Conservation (phyloP, 1,284 basidiomycete genomes). For the Apiotrichum veenhuisii region DNA sequence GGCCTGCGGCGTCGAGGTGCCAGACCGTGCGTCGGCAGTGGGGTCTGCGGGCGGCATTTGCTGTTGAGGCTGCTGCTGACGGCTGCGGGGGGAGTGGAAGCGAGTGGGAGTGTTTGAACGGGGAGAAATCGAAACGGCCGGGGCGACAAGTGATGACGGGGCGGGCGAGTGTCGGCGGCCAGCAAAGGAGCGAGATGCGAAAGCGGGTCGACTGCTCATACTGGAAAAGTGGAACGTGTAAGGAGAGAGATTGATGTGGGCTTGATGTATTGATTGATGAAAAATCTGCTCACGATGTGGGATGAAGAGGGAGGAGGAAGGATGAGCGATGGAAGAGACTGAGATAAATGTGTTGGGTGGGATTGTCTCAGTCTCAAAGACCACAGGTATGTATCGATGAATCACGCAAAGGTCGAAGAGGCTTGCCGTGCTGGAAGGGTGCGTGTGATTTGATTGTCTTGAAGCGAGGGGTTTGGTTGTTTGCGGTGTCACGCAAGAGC, state of each 20-base stretch:
- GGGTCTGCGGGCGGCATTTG: neutral
- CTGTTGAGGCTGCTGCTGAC: neutral
- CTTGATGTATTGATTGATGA: neutral
- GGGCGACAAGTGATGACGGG: neutral
- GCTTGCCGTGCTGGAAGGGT: too few species aligned
- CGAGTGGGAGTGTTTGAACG: slow-evolving; percentile 6
- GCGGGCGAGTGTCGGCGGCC: neutral
- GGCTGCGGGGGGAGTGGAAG: slow-evolving; percentile 4
- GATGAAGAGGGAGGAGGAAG: too few species aligned
- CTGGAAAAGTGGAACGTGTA: neutral
- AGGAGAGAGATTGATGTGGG: neutral
- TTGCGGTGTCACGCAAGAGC: too few species aligned
- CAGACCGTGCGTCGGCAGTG: neutral
- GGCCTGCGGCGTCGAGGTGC: neutral
- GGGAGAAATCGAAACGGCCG: neutral
- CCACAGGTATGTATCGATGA: too few species aligned
- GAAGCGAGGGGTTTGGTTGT: too few species aligned
- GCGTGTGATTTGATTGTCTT: too few species aligned
- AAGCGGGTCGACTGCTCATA: neutral
- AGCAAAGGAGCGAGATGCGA: neutral
- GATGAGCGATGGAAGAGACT: too few species aligned
- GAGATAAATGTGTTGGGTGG: too few species aligned
- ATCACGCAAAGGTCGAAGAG: too few species aligned
- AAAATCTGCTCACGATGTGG: too few species aligned
- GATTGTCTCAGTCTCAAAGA: too few species aligned